Percentiles rank a stretch among this genome's conserved stretches.
Conservation (phyloP, 2,329 filamentous ascomycete species). For the Aspergillus clavatus region DNA sequence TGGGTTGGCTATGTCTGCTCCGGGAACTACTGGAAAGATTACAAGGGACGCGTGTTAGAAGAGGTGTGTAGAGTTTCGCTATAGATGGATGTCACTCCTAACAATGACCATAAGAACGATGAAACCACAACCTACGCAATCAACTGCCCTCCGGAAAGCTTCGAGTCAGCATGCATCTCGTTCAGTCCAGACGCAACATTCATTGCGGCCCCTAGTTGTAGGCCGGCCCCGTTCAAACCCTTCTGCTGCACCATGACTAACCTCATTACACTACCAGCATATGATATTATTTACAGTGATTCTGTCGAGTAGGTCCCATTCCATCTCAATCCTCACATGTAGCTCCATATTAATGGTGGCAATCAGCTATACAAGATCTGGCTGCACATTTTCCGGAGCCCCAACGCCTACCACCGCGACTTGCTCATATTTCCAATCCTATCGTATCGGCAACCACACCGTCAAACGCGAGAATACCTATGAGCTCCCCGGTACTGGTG, state of each 20-base stretch:
- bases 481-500: neutral
- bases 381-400: neutral
- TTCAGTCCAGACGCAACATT: neutral
- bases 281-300: too few species aligned
- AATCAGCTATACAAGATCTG: neutral
- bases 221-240: too few species aligned
- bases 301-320: too few species aligned
- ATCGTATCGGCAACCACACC: neutral
- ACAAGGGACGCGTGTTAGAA: neutral
- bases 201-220: neutral
- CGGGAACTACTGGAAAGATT: neutral
- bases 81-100: neutral
- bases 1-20: neutral
- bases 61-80: neutral
- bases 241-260: too few species aligned
- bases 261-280: too few species aligned
- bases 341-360: too few species aligned
- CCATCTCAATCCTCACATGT: too few species aligned
- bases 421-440: neutral
- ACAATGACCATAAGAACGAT: neutral
- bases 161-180: neutral
- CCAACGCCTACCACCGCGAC: neutral
- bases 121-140: neutral
- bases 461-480: neutral
- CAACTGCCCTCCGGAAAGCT: neutral